These are phyloP conservation scores for Schwanniomyces polymorphus DNA, from an alignment of 805 yeast species.

Conservation along the genomic window DNA sequence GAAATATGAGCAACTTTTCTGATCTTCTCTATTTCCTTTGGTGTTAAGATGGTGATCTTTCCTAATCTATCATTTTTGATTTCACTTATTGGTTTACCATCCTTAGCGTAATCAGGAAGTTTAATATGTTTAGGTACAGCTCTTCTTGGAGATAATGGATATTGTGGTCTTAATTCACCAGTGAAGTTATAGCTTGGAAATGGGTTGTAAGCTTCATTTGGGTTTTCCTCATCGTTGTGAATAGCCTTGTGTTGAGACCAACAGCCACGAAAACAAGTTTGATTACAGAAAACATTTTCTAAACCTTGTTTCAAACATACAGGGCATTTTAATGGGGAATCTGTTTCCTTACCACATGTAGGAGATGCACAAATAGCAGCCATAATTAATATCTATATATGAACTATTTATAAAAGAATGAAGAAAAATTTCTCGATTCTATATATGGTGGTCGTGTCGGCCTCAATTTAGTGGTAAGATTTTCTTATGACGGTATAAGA, in stretches of 20 bases:
- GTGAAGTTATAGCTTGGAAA: conserved; percentile 76
- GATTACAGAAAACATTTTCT: conserved; percentile 73
- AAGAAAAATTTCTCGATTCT: not conserved
- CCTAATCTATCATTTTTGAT: conserved; percentile 67
- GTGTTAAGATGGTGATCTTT: conserved; percentile 60
- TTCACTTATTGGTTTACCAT: conserved; percentile 81
- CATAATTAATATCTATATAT: conserved; percentile 5
- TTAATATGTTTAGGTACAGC: conserved; percentile 68
- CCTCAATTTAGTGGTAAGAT: not conserved
- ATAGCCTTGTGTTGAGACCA: conserved; percentile 75
- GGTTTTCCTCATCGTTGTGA: conserved; percentile 59
- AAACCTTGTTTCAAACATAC: conserved; percentile 76
- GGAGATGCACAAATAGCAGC: conserved; percentile 63
- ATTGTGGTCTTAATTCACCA: conserved; percentile 73
- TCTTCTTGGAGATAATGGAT: conserved; percentile 78
- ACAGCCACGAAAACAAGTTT: conserved; percentile 72
- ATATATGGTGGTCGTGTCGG: not conserved
- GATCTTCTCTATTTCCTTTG: conserved; percentile 72
- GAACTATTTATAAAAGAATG: not conserved
- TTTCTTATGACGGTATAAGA: too few species aligned
- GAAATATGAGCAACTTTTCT: conserved; percentile 74
- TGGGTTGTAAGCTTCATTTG: conserved; percentile 68
- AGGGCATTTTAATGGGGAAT: conserved; percentile 82
- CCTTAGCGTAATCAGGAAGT: conserved; percentile 78
- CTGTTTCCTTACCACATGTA: conserved; percentile 82